Evolutionary conservation across 306 rosid species (phyloP).

Genomic region (barrel medic (Medicago truncatula)): DNA sequence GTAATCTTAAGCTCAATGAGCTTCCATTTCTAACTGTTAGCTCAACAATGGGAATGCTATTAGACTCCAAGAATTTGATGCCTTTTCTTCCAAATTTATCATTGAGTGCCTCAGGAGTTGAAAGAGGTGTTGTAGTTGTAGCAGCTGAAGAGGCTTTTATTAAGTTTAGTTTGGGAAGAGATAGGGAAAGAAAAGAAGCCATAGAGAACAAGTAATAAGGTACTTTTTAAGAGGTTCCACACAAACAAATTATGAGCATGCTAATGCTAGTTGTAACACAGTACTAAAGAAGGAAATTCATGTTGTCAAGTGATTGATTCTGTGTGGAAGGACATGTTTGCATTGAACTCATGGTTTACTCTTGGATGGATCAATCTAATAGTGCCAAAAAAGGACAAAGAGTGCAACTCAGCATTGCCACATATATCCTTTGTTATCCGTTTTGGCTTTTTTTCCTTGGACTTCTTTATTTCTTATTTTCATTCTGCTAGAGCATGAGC

Average conservation of each 20-base stretch:
- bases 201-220: slow-evolving; percentile 50
- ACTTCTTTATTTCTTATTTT: neutral
- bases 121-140: slow-evolving; percentile 40
- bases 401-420: slow-evolving; percentile 38
- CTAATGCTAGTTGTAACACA: slow-evolving; percentile 37
- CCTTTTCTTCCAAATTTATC: slow-evolving; percentile 81
- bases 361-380: slow-evolving; percentile 24
- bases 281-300: neutral
- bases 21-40: slow-evolving; percentile 87
- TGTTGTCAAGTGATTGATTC: slow-evolving; percentile 12
- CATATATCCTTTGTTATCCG: slow-evolving; percentile 42
- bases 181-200: slow-evolving; percentile 89
- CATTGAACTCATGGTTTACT: neutral
- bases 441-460: slow-evolving; percentile 15
- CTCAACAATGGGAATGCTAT: slow-evolving; percentile 66
- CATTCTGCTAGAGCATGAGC: no score
- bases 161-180: slow-evolving; percentile 69
- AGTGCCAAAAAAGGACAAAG: slow-evolving; percentile 20
- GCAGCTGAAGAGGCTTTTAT: slow-evolving; percentile 57
- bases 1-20: slow-evolving; percentile 80
- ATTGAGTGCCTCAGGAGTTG: slow-evolving; percentile 62
- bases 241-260: slow-evolving; percentile 47
- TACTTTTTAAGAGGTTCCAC: slow-evolving; percentile 54
- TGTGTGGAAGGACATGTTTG: slow-evolving; percentile 33
- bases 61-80: slow-evolving; percentile 69